Evolutionary conservation across 768 basidiomycete species (phyloP), one percentile per base, ranked within the genome.

Genomic region (Epithele typhae): DNA sequence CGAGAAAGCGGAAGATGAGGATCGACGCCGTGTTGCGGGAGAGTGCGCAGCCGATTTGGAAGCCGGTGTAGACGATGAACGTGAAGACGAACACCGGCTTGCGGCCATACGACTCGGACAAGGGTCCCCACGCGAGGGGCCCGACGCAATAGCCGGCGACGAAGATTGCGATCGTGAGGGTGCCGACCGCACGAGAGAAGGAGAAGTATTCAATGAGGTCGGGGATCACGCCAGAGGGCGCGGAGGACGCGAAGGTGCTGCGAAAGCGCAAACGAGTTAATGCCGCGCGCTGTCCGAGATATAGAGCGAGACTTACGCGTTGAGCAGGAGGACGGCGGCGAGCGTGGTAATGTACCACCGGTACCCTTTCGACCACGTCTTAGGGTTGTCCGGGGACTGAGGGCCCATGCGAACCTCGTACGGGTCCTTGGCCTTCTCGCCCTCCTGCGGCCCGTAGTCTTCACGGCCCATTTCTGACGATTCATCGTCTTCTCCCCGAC

Each of bases 1-100:
- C 76, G n/a, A 88, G 60, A 59, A 88, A 83, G 18, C 88, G 77
- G 54, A 85, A 79, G 15, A 84, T 57, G 11, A 91, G 69, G n/a
- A 90, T 61, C 4, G 81, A 76, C 6, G 69, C 72, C 1, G 78
- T 78, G 61, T 85, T 87, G 32, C 69, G 64, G 0, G 82, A 68
- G 3, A 86, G 66, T 0, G 86, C 84, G 32, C 73, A 73, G 23
- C 76, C 87, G 22, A 84, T 60, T 68, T 81, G 79, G 58, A 85
- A 85, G 33, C 69, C 72, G n/a, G 71, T 67, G 64, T 84, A 87
- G 9, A 76, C 63, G 17, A 80, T 56, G 65, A 84, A 84, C 39
- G 41, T 36, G 25, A 55, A 27, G 11, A 62, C 22, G 36, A 58
- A 53, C 2, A 57, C 46, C 3, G 45, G 49, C 37, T 56, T 57